Evolutionary conservation across 768 basidiomycete genomes (phyloP).

Genomic region (Boletus fagicola): DNA sequence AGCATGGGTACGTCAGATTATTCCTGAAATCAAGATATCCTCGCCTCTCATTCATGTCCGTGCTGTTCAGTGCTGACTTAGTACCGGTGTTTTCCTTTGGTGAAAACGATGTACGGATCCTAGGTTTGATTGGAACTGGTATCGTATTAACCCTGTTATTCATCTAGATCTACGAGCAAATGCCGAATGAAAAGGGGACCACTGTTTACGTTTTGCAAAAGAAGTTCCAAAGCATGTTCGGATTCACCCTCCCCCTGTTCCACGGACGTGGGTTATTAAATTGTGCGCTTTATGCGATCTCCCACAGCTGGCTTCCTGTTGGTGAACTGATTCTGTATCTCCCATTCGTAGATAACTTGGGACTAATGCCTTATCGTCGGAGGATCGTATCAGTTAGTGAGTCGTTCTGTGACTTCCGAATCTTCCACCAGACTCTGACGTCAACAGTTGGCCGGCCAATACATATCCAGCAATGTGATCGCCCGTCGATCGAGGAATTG

Average conservation of each 20-base stretch:
- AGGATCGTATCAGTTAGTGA: constrained; percentile 94
- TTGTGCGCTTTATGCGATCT: constrained; percentile 55
- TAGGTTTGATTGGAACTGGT: neutral
- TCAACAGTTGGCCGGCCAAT: constrained; percentile 84
- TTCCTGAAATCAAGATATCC: neutral
- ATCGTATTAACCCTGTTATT: neutral
- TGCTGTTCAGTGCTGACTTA: constrained; percentile 72
- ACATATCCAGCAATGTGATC: constrained; percentile 68
- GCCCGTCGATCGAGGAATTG: constrained; percentile 80
- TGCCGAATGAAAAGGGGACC: constrained; percentile 94
- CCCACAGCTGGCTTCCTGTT: neutral
- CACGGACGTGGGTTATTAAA: constrained; percentile 94
- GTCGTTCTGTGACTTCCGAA: constrained; percentile 34
- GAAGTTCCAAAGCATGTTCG: constrained; percentile 88
- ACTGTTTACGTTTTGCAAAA: constrained; percentile 83
- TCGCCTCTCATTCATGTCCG: constrained; percentile 3
- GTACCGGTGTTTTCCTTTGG: constrained; percentile 99
- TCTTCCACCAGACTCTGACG: neutral
- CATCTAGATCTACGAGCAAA: constrained; percentile 88
- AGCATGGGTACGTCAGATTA: constrained; percentile 61
- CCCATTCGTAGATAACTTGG: constrained; percentile 72
- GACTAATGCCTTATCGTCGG: constrained; percentile 92
- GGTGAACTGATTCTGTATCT: neutral
- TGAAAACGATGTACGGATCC: constrained; percentile 84
- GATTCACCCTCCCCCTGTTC: constrained; percentile 96